A percentile compares a stretch with the other conserved stretches of the same genome.
Conservation (phyloP, 2,329 filamentous ascomycete species). For the Talaromyces piceae region DNA sequence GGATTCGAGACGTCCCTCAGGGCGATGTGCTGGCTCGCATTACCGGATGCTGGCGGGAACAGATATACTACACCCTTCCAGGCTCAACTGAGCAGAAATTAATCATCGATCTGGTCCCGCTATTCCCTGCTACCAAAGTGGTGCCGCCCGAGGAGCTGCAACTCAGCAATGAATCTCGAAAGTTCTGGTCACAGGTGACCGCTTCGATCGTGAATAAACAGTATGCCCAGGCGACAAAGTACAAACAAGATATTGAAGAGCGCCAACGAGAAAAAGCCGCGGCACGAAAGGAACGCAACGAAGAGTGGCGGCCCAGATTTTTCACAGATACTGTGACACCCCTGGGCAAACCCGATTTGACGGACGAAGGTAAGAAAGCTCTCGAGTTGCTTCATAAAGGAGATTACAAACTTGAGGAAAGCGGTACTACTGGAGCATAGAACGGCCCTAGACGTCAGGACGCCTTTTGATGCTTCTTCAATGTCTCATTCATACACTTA, state of each 20-base stretch:
- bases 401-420: slow-evolving; percentile 43
- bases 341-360: slow-evolving; percentile 56
- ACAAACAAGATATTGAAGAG: slow-evolving; percentile 91
- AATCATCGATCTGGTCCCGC: slow-evolving; percentile 80
- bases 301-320: slow-evolving; percentile 78
- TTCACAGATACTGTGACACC: slow-evolving; percentile 61
- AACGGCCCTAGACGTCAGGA: neutral
- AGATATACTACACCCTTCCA: slow-evolving; percentile 53
- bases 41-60: slow-evolving; percentile 76
- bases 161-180: slow-evolving; percentile 80
- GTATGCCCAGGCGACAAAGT: slow-evolving; percentile 70
- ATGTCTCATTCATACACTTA: neutral
- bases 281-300: slow-evolving; percentile 62
- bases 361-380: slow-evolving; percentile 51
- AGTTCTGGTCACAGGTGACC: slow-evolving; percentile 82
- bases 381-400: slow-evolving; percentile 50
- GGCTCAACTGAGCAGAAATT: slow-evolving; percentile 43
- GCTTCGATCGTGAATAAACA: slow-evolving; percentile 77
- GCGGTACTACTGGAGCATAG: slow-evolving; percentile 27
- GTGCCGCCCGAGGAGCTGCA: slow-evolving; percentile 71
- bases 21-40: slow-evolving; percentile 76
- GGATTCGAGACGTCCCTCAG: slow-evolving; percentile 78
- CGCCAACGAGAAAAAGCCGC: slow-evolving; percentile 76
- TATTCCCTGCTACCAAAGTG: slow-evolving; percentile 70
- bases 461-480: too few species aligned